Conservation (phyloP, 2,329 filamentous ascomycete genomes). For the Stagonosporopsis cucurbitacearum region DNA sequence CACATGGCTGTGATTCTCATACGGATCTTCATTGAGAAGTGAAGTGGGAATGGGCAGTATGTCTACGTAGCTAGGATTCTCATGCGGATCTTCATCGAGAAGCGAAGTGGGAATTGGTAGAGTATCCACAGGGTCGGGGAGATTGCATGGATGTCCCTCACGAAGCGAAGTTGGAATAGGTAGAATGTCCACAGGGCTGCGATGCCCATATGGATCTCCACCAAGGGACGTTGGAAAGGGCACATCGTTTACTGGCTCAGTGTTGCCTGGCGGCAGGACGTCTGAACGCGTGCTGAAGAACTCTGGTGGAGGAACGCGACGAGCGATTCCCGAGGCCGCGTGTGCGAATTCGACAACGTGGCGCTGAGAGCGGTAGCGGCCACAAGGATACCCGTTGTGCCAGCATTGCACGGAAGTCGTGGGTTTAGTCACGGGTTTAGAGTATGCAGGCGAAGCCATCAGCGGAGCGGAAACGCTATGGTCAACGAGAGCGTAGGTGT, state of each 20-base stretch:
- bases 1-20: neutral
- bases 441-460: neutral
- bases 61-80: too few relatives aligned
- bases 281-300: neutral
- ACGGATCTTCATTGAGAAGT: neutral
- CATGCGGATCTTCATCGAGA: too few relatives aligned
- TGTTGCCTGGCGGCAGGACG: neutral
- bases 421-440: neutral
- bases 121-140: neutral
- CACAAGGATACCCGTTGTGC: constrained; percentile 9
- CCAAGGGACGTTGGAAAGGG: too few relatives aligned
- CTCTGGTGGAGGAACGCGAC: neutral
- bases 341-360: neutral
- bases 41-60: neutral
- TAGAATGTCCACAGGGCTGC: neutral
- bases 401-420: constrained; percentile 4
- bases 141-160: neutral
- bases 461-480: neutral
- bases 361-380: constrained; percentile 2
- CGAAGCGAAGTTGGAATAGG: neutral
- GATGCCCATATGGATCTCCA: too few relatives aligned
- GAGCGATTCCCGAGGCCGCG: neutral
- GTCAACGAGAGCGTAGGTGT: neutral
- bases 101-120: neutral
- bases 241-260: neutral